Base-by-base conservation (phyloP, 192 early-diverging fungal genomes). In the Diversispora epigaea region DNA sequence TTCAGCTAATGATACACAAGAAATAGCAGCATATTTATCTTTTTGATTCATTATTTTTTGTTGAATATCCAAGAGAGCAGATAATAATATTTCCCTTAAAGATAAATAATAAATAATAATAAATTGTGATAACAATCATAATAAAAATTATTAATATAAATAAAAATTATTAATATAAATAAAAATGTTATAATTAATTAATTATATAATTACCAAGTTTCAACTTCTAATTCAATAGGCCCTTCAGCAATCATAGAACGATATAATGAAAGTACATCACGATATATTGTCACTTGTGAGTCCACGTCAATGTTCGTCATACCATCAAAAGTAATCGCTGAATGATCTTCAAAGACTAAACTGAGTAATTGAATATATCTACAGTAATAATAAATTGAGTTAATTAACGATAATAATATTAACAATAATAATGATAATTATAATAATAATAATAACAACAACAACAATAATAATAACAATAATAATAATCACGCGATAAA, bases 211-310 rank as follows among this genome's bases (percentile, higher is more conserved):
- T 81, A 84, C 88, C 88, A 89, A 17, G 80, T 88, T 60, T 86
- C 80, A 25, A 68, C 60, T 50, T 89, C 85, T 77, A 89, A 77
- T 45, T 86, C 84, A 21, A 89, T 85, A 9, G 82, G 83, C 19
- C 84, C 73, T 11, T 79, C 77, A 0, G 85, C 79, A 4, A 93
- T 57, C 22, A 90, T 84, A 2, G 88, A 83, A 50, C 92, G 84
- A 76, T 86, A 92, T 4, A 93, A 79, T 45, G 86, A 80, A 9
- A 94, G 68, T 7, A 89, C 85, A 76, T 95, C 91, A 54, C 86
- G 88, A 78, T 91, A 93, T 15, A 90, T 80, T 19, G 78, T 73
- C 9, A 79, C 80, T 39, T 86, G 62, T 0, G 84, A 80, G 25
- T 88, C 86, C 66, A 78, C 68, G 45, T 86, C 88, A 9, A 75